Evolutionary conservation across 306 rosid species (phyloP).

Genomic region (Alnus rubra): DNA sequence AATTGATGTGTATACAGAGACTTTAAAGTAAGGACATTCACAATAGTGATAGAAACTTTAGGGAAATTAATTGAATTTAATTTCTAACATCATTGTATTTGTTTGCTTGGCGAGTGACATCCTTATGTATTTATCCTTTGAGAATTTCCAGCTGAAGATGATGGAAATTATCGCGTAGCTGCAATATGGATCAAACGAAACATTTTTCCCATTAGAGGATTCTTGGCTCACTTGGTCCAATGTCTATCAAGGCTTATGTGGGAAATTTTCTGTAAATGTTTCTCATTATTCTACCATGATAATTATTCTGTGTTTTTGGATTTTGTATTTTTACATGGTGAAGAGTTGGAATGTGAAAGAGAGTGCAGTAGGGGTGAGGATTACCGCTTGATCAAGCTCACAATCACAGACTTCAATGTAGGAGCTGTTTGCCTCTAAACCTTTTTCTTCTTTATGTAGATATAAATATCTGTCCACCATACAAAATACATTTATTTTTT

Average conservation of each 20-base stretch:
- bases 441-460: not conserved
- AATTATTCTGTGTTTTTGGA: slow-evolving; percentile 25
- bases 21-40: not conserved
- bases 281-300: not conserved
- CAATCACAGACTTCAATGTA: slow-evolving; percentile 81
- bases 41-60: not conserved
- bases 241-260: slow-evolving; percentile 11
- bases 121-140: not conserved
- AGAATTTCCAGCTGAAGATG: not conserved
- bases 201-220: slow-evolving; percentile 17
- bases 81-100: not conserved
- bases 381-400: slow-evolving; percentile 88
- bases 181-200: not conserved
- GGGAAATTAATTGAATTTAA: not conserved
- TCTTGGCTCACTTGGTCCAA: slow-evolving; percentile 9
- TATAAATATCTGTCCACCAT: not conserved
- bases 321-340: slow-evolving; percentile 26
- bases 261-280: not conserved
- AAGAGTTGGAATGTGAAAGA: slow-evolving; percentile 88
- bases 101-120: not conserved
- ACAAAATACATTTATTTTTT: not conserved
- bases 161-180: not conserved
- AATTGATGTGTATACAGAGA: not conserved
- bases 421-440: slow-evolving; percentile 20
- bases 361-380: slow-evolving; percentile 99